Evolutionary conservation across 1,284 basidiomycete genomes (phyloP), one percentile per base, ranked within the genome.

Genomic region (Ustilago cynodontis): DNA sequence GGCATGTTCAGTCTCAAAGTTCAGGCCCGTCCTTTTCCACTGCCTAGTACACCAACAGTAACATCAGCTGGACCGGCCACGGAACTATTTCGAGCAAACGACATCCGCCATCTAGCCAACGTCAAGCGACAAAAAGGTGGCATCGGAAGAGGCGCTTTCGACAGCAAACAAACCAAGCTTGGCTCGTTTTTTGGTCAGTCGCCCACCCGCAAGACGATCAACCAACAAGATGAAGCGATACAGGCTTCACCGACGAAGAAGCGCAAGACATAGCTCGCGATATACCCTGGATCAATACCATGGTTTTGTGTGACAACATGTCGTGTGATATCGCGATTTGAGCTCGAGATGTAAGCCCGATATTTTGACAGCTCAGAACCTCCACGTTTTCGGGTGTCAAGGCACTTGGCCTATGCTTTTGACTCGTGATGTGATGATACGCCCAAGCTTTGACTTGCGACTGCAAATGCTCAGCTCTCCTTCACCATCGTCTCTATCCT

Each of bases 1-100:
- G 78, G 78, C 61, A 73, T 72, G 52, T 80, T 76, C 64, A 71
- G 69, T 33, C 65, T 80, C 45, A 68, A 64, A 50, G 65, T 79
- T 20, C 49, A 69, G 18, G 22, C 62, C 8, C 33, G 7, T 20
- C 5, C 14, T 2, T 5, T 18, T 14, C 29, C 22, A 41, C 11
- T 8, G 18, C 33, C 31, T 33, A 24, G 18, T 54, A 3, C 10
- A 14, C 31, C n/a, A n/a, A n/a, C n/a, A n/a, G n/a, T n/a, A 37
- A 39, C 16, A 0, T 47, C 39, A 35, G 3, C 41, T 43, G 5
- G 41, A 20, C 39, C 49, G 0, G 18, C n/a, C 2, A 77, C 67
- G 6, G 71, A 71, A 3, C 61, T 77, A 10, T 64, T 77, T 28
- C 57, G 62, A 37, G 54, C 65, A 26, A 77, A 77, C 60, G 70